Conservation (phyloP, 257 asterid species). For the Przewalskia tangutica region DNA sequence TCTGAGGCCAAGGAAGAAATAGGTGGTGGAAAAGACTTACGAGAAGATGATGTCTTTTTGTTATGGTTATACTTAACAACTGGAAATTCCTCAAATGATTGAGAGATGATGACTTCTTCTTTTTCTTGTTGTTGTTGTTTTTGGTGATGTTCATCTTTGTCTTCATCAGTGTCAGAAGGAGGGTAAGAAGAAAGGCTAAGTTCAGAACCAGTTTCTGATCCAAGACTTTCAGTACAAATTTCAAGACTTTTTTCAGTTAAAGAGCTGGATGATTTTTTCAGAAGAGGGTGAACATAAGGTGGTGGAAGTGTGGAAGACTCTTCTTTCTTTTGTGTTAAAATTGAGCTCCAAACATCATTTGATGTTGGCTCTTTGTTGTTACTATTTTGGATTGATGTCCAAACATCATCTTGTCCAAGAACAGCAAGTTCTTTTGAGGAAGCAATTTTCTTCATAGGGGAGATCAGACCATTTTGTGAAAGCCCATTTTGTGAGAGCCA, state of each 20-base stretch:
- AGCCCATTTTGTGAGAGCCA: conserved; percentile 27
- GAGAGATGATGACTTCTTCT: neutral
- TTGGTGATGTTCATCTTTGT: conserved; percentile 5
- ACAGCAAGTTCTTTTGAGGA: conserved; percentile 5
- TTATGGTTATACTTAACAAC: conserved; percentile 23
- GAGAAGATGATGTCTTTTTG: conserved; percentile 21
- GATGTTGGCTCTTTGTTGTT: neutral
- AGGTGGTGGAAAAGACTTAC: conserved; percentile 63
- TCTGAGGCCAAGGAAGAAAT: conserved; percentile 41
- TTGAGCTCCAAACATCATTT: neutral
- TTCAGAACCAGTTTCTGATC: conserved; percentile 81
- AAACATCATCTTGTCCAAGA: conserved; percentile 10
- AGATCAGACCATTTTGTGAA: conserved; percentile 13
- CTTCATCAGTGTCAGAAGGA: conserved; percentile 17
- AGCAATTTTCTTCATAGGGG: conserved; percentile 22
- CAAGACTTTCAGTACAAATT: conserved; percentile 80
- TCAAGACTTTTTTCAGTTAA: conserved; percentile 58
- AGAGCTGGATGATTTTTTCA: conserved; percentile 24
- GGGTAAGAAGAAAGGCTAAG: conserved; percentile 27
- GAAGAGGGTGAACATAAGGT: conserved; percentile 49
- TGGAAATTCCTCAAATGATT: conserved; percentile 19
- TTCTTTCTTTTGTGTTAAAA: conserved; percentile 17
- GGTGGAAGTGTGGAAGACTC: conserved; percentile 20
- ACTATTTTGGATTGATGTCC: neutral
- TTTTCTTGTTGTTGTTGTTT: neutral